These are phyloP conservation scores for Diaporthe helianthi DNA, from an alignment of 2,329 filamentous ascomycete species.

Conservation along the genomic window DNA sequence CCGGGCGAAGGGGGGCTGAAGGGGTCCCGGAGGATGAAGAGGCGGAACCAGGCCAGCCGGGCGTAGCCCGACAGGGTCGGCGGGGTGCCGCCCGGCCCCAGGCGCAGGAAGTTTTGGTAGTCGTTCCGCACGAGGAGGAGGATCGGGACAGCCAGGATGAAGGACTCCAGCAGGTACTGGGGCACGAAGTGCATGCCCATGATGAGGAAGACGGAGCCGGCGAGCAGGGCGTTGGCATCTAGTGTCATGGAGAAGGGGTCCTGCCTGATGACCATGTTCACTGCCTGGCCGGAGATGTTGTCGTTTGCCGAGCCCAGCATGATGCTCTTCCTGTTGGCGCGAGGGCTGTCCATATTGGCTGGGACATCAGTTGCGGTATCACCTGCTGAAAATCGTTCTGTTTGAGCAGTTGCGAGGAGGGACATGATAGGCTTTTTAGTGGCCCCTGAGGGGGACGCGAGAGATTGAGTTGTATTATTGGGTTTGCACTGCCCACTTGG, in stretches of 20 bases:
- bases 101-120: slow-evolving; percentile 76
- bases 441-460: neutral
- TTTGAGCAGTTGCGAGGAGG: slow-evolving; percentile 11
- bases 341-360: neutral
- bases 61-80: slow-evolving; percentile 76
- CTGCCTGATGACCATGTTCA: slow-evolving; percentile 55
- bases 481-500: neutral
- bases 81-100: slow-evolving; percentile 83
- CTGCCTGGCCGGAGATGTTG: slow-evolving; percentile 39
- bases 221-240: slow-evolving; percentile 56
- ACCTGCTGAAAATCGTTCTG: neutral
- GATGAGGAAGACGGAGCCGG: slow-evolving; percentile 54
- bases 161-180: slow-evolving; percentile 53
- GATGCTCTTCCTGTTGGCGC: slow-evolving; percentile 27
- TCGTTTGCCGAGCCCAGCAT: slow-evolving; percentile 26
- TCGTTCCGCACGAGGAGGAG: slow-evolving; percentile 68
- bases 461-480: slow-evolving; percentile 1
- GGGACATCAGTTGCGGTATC: neutral
- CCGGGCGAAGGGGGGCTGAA: slow-evolving; percentile 64
- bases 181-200: slow-evolving; percentile 60
- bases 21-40: slow-evolving; percentile 76
- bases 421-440: neutral
- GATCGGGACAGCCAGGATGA: slow-evolving; percentile 58
- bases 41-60: slow-evolving; percentile 73
- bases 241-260: slow-evolving; percentile 61